Conservation (phyloP, 495 filamentous ascomycete species). For the Beverwykella pulmonaria region DNA sequence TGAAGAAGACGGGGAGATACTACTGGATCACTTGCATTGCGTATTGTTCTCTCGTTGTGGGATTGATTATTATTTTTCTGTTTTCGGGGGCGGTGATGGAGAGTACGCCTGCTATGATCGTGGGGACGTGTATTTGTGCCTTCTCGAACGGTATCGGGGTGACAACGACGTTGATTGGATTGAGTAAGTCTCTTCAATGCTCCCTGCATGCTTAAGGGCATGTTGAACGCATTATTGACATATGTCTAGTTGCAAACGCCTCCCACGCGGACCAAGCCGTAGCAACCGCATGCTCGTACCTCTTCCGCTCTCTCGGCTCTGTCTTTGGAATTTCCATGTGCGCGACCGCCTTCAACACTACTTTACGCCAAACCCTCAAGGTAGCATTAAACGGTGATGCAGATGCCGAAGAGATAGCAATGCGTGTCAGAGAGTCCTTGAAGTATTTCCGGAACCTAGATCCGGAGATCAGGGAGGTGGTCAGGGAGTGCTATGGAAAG, state of each 20-base stretch:
- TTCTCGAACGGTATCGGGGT: constrained; percentile 71
- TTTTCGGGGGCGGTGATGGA: constrained; percentile 59
- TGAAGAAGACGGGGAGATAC: constrained; percentile 76
- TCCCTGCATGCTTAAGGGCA: not conserved
- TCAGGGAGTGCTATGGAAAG: constrained; percentile 69
- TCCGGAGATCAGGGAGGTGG: constrained; percentile 59
- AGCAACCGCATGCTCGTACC: constrained; percentile 80
- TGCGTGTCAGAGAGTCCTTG: constrained; percentile 71
- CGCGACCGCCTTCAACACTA: constrained; percentile 74
- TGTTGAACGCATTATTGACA: not conserved
- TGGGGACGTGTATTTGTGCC: constrained; percentile 58
- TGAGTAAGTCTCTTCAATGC: constrained; percentile 51
- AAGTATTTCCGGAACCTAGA: constrained; percentile 71
- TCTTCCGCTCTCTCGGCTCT: constrained; percentile 82
- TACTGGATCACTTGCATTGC: constrained; percentile 71
- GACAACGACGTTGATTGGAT: constrained; percentile 67
- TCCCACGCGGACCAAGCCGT: constrained; percentile 71
- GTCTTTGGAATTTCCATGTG: constrained; percentile 72
- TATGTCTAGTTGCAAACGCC: constrained; percentile 64
- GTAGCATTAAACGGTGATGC: constrained; percentile 56
- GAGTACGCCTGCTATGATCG: constrained; percentile 52
- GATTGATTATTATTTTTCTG: constrained; percentile 59
- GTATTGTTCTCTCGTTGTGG: constrained; percentile 57
- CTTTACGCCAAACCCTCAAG: constrained; percentile 62
- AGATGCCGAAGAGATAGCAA: constrained; percentile 70